These are phyloP conservation scores for Zizania palustris DNA, from an alignment of 202 grass and related monocot genomes.

Conservation along the genomic window DNA sequence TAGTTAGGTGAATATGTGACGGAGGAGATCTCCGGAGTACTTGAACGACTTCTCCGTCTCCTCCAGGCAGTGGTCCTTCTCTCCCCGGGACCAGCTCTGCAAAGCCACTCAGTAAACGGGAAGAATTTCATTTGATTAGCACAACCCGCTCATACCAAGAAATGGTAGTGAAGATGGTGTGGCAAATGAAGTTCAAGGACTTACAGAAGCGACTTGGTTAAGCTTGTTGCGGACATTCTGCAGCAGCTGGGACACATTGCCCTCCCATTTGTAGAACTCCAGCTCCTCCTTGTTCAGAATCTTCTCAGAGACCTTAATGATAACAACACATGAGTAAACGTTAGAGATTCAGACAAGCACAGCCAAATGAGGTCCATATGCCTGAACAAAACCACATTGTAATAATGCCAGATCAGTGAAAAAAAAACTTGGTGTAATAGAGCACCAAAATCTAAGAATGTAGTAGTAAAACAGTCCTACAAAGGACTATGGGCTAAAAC, in stretches of 20 bases:
- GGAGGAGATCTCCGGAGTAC: constrained; percentile 67
- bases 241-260: constrained; percentile 69
- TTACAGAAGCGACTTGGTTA: constrained; percentile 65
- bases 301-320: constrained; percentile 77
- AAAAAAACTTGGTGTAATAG: not conserved
- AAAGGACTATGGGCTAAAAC: not conserved
- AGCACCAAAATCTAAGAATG: not conserved
- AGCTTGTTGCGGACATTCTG: constrained; percentile 80
- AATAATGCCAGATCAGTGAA: not conserved
- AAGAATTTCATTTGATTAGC: not conserved
- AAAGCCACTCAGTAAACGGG: not conserved
- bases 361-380: not conserved
- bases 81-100: constrained; percentile 78
- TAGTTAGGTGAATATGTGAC: constrained; percentile 80
- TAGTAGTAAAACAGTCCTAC: not conserved
- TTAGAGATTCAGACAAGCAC: not conserved
- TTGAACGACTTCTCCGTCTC: constrained; percentile 87
- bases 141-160: not conserved
- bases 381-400: not conserved
- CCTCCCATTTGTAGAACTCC: constrained; percentile 93
- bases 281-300: constrained; percentile 88
- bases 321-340: not conserved
- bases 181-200: not conserved
- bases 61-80: constrained; percentile 83
- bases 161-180: not conserved